Evolutionary conservation across 768 basidiomycete species (phyloP).

Genomic region (Suillus tomentosus): DNA sequence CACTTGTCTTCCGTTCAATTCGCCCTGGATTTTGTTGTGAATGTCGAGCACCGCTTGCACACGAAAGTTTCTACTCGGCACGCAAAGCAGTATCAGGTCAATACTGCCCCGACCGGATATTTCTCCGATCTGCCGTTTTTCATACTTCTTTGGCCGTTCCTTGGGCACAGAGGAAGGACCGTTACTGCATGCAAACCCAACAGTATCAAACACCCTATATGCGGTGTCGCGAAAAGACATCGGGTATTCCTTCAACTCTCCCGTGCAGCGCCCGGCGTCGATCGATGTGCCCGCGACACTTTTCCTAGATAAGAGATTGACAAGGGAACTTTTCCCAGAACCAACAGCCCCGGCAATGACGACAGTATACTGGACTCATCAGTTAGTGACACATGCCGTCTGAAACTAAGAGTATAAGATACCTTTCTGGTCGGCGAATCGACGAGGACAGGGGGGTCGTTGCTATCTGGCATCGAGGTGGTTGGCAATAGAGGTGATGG

Average conservation of each 20-base stretch:
- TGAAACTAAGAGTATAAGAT: background rate
- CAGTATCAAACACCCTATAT: background rate
- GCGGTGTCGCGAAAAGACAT: constrained; percentile 10
- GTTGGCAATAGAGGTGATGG: too few species aligned
- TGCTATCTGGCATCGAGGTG: too few species aligned
- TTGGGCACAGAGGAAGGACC: background rate
- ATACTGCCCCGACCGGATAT: background rate
- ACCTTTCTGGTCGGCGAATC: background rate
- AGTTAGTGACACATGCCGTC: background rate
- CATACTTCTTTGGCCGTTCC: background rate
- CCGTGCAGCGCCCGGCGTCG: constrained; percentile 19
- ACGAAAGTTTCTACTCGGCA: background rate
- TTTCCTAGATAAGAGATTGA: constrained; percentile 39
- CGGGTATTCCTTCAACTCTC: constrained; percentile 18
- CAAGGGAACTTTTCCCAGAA: constrained; percentile 41
- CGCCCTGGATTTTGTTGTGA: background rate
- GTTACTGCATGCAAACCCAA: background rate
- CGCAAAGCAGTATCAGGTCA: background rate
- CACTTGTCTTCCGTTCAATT: background rate
- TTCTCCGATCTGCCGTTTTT: background rate
- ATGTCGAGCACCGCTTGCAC: background rate
- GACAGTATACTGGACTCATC: constrained; percentile 4
- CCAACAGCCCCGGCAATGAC: constrained; percentile 31
- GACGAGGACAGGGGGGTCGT: background rate
- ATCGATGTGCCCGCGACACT: constrained; percentile 30